Base-by-base conservation (phyloP, 352 stramenopile species). In the Blastocystis sp. region DNA sequence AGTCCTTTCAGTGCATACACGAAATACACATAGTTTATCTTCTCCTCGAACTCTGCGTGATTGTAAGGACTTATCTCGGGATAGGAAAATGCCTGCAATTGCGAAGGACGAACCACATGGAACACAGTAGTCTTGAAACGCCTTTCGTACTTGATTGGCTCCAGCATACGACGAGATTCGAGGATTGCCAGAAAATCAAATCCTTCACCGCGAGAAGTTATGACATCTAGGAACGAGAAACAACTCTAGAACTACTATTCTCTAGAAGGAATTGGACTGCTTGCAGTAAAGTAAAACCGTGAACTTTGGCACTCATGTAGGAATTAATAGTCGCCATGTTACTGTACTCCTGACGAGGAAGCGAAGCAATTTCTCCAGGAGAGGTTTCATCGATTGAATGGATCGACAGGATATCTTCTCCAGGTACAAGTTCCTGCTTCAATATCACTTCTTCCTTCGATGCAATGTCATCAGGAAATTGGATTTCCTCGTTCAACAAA, bases 1-100 rank as follows among this genome's bases (percentile, higher is more conserved):
- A 85, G 45, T 20, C 30, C 47, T 34, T 66, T 59, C 55, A 85
- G 53, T 13, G 63, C 73, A 43, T 85, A 85, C 5, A 65, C 30
- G 8, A 85, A 68, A 39, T 85, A 85, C 1, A 85, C 73, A 43
- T 85, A 85, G 41, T 85, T 85, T 0, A 53, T 39, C 50, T 68
- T 65, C 24, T 47, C 55, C 55, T 85, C 73, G 56, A 85, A 85
- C 20, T 66, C 37, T 37, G 50, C 63, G 56, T 85, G 73, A 43
- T 68, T 85, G 16, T 65, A 66, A 0, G 3, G 73, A 85, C 73
- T 85, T 7, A 85, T 62, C 39, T 85, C 73, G 37, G 73, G 73
- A 24, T 45, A 85, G 6, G 73, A n/a, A 34, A 85, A 85, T 13
- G 54, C 30, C 8, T 30, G 47, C 50, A 85, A n/a, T 43, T 85